A percentile compares a stretch with the other conserved stretches of the same genome.
Evolutionary conservation across 257 asterid species (phyloP).

Genomic region (Solanum stenotomum): DNA sequence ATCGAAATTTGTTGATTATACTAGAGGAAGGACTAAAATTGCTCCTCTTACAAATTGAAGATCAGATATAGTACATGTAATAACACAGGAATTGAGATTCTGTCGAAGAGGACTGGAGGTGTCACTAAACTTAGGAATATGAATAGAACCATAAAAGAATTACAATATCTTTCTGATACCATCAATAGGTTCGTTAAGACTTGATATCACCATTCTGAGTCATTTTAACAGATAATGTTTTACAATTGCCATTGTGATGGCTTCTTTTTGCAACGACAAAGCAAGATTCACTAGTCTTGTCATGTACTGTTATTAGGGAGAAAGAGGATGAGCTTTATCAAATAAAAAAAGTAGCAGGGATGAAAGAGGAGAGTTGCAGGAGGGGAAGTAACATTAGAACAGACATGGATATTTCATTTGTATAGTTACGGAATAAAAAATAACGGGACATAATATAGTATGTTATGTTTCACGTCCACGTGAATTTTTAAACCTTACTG

Average conservation of each 20-base stretch:
- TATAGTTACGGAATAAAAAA: background rate
- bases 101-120: background rate
- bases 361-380: background rate
- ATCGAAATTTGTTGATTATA: background rate
- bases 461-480: background rate
- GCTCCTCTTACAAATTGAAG: background rate
- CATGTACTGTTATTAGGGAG: background rate
- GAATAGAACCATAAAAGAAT: background rate
- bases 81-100: background rate
- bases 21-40: background rate
- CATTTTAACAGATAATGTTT: background rate
- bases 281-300: background rate
- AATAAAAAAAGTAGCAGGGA: background rate
- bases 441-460: background rate
- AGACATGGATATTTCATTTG: background rate
- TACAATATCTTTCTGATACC: background rate
- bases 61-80: background rate
- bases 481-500: background rate
- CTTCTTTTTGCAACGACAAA: background rate
- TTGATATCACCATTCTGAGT: background rate
- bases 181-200: background rate
- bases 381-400: background rate
- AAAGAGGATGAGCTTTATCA: background rate
- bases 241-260: background rate
- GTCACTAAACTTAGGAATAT: background rate